Percentiles rank a stretch among this genome's conserved stretches.
These are phyloP conservation scores for Cordyceps farinosa DNA, from an alignment of 2,329 filamentous ascomycete species.

Conservation along the genomic window DNA sequence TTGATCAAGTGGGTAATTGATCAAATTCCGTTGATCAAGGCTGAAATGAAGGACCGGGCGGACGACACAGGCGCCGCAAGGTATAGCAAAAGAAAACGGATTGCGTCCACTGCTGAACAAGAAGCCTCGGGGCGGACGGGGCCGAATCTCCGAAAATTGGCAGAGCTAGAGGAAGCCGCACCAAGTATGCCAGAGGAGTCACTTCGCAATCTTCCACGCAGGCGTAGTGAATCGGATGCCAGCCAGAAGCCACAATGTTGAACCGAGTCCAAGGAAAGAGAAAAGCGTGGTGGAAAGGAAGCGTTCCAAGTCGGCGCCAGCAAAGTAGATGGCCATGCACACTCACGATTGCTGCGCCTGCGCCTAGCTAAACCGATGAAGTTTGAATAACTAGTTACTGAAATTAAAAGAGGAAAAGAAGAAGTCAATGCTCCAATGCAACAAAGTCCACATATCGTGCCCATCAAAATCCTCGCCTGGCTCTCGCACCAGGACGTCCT, in stretches of 20 bases:
- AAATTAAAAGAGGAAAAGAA: too few relatives aligned
- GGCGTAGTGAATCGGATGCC: too few relatives aligned
- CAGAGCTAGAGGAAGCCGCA: background rate
- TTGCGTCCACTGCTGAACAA: too few relatives aligned
- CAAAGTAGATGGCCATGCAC: background rate
- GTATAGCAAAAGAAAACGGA: too few relatives aligned
- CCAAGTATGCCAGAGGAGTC: too few relatives aligned
- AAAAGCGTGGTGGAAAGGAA: background rate
- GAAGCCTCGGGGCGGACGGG: too few relatives aligned
- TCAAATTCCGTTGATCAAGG: background rate
- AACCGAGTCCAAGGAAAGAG: background rate
- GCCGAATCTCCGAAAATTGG: background rate
- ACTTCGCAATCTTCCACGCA: too few relatives aligned
- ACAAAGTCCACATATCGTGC: too few relatives aligned
- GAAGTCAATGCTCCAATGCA: too few relatives aligned
- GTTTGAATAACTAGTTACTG: background rate
- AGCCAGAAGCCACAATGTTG: background rate
- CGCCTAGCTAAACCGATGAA: background rate
- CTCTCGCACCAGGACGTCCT: too few relatives aligned
- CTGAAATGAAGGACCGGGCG: background rate
- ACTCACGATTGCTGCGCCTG: background rate
- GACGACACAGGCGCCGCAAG: too few relatives aligned
- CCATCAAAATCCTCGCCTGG: too few relatives aligned
- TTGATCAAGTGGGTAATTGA: background rate
- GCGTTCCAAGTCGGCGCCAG: background rate